Evolutionary conservation across 2,329 filamentous ascomycete species (phyloP).

Genomic region (Aspergillus candidus): DNA sequence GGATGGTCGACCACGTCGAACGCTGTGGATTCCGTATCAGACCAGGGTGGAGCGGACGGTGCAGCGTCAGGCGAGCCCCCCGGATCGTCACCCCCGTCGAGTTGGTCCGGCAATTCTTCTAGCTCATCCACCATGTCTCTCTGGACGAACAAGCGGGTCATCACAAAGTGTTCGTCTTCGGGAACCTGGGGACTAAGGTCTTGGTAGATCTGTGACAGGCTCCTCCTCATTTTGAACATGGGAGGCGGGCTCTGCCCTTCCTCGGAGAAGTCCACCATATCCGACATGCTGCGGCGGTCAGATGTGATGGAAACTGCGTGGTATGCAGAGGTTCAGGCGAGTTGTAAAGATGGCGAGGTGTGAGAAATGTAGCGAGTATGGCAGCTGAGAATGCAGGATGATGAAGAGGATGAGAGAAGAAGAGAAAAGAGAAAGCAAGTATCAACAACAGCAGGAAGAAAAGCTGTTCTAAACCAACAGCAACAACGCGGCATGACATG

Average conservation of each 20-base stretch:
- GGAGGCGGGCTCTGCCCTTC: constrained; percentile 1
- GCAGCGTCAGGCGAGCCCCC: not conserved
- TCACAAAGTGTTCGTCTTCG: too few relatives aligned
- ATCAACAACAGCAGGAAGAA: not conserved
- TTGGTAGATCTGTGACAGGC: constrained; percentile 6
- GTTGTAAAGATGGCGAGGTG: not conserved
- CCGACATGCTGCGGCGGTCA: constrained; percentile 6
- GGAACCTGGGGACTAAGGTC: too few relatives aligned
- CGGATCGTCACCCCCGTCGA: too few relatives aligned
- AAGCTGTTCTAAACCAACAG: constrained; percentile 9
- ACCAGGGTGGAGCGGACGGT: not conserved
- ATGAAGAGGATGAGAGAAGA: not conserved
- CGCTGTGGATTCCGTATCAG: too few relatives aligned
- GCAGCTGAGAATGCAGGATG: not conserved
- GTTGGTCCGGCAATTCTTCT: too few relatives aligned
- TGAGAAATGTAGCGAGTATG: too few relatives aligned
- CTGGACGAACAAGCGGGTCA: not conserved
- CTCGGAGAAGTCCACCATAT: not conserved
- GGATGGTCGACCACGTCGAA: too few relatives aligned
- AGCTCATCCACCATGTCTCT: constrained; percentile 1
- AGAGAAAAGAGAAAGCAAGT: not conserved
- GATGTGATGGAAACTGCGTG: not conserved
- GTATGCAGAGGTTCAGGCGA: not conserved
- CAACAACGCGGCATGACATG: too few relatives aligned
- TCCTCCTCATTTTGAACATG: constrained; percentile 17